Percentiles rank a stretch among this genome's conserved stretches.
phyloP scores from a whole-genome alignment of 2,329 filamentous ascomycete species.

The Triangularia setosa region DNA sequence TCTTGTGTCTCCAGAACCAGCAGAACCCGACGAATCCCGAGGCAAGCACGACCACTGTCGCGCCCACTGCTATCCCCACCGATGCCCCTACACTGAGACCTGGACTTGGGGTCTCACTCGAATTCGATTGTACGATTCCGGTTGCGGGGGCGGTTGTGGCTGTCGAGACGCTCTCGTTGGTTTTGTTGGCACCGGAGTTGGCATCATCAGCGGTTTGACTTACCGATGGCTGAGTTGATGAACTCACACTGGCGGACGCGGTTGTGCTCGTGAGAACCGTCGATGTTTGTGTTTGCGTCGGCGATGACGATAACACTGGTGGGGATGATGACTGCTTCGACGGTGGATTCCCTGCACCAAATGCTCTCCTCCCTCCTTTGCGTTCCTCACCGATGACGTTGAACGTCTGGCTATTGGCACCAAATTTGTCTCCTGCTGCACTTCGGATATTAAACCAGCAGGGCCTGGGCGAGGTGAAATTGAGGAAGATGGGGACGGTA shows the following conservation, averaged over 20 bases:
- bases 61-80: constrained; percentile 11
- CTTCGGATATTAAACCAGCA: constrained; percentile 16
- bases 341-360: background rate
- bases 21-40: background rate
- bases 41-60: background rate
- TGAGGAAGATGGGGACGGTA: constrained; percentile 9
- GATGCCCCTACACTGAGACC: constrained; percentile 12
- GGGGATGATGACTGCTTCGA: too few species aligned
- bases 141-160: background rate
- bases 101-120: background rate
- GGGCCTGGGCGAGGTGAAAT: constrained; percentile 8
- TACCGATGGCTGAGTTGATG: background rate
- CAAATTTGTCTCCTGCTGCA: background rate
- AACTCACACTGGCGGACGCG: background rate
- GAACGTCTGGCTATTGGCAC: constrained; percentile 1
- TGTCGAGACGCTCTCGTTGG: background rate
- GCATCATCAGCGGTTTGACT: background rate
- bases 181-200: background rate
- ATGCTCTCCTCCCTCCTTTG: background rate
- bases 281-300: background rate
- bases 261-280: background rate
- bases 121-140: background rate
- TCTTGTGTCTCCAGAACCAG: background rate
- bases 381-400: constrained; percentile 9
- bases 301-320: background rate